Evolutionary conservation across 805 yeast species (phyloP).

Genomic region (Metschnikowia anglica): DNA sequence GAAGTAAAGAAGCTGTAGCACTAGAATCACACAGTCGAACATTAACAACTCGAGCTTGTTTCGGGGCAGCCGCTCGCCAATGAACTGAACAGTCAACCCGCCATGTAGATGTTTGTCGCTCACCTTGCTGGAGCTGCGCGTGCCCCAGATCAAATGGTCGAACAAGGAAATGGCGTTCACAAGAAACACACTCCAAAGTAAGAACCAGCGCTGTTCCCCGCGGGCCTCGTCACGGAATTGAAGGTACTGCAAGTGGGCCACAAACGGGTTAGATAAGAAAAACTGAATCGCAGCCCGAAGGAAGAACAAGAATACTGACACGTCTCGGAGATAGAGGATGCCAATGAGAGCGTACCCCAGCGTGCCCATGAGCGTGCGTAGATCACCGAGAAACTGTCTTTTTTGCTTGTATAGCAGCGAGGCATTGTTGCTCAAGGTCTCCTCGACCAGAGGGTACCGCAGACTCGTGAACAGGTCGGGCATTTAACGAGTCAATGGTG

Average conservation of each 20-base stretch:
- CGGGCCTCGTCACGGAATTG: slow-evolving; percentile 27
- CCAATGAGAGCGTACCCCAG: slow-evolving; percentile 38
- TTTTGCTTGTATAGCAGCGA: slow-evolving; percentile 43
- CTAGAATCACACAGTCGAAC: slow-evolving; percentile 28
- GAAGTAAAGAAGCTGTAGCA: slow-evolving; percentile 33
- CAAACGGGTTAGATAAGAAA: slow-evolving; percentile 31
- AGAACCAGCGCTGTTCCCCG: slow-evolving; percentile 27
- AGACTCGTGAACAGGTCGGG: slow-evolving; percentile 27
- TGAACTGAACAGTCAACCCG: slow-evolving; percentile 35
- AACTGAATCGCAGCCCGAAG: slow-evolving; percentile 30
- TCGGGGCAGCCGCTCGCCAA: slow-evolving; percentile 38
- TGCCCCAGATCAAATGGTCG: slow-evolving; percentile 32
- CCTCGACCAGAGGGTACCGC: slow-evolving; percentile 37
- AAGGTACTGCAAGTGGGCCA: slow-evolving; percentile 17
- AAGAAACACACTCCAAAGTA: slow-evolving; percentile 26
- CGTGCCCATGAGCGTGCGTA: slow-evolving; percentile 34
- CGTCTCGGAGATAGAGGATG: slow-evolving; percentile 42
- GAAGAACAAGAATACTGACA: slow-evolving; percentile 33
- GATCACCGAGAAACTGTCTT: slow-evolving; percentile 37
- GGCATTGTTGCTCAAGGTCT: slow-evolving; percentile 42
- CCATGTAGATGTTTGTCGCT: slow-evolving; percentile 31
- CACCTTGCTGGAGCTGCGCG: slow-evolving; percentile 17
- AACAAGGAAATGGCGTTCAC: slow-evolving; percentile 26
- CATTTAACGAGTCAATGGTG: slow-evolving; percentile 3
- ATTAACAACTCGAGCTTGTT: slow-evolving; percentile 26